Conservation (phyloP, 345 rosid genomes). For the Citrus unshiu region DNA sequence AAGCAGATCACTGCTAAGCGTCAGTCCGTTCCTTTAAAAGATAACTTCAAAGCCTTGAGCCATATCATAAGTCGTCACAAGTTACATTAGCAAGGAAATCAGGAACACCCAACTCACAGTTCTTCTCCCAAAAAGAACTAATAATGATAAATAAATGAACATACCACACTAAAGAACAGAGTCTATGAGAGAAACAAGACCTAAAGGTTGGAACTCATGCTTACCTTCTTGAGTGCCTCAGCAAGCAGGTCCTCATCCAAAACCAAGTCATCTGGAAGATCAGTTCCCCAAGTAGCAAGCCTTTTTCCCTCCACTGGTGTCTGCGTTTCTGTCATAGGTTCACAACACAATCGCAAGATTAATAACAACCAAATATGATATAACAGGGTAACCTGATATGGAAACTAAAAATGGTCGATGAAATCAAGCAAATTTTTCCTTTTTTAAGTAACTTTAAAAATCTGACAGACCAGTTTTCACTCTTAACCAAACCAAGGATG, state of each 20-base stretch:
- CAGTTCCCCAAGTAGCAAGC: slow-evolving; percentile 81
- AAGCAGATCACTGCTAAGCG: not conserved
- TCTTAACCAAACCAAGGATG: not conserved
- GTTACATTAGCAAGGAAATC: not conserved
- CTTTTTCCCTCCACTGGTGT: slow-evolving; percentile 55
- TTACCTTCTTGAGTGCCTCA: slow-evolving; percentile 66
- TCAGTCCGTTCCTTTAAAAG: not conserved
- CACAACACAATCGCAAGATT: not conserved
- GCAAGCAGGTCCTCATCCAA: slow-evolving; percentile 58
- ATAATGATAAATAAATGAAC: not conserved
- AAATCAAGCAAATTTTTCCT: not conserved
- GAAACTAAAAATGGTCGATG: not conserved
- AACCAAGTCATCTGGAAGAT: slow-evolving; percentile 61
- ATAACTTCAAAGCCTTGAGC: not conserved
- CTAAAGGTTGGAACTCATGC: not conserved
- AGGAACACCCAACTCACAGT: not conserved
- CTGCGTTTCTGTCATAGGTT: slow-evolving; percentile 27
- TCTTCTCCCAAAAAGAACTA: not conserved
- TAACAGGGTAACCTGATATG: not conserved
- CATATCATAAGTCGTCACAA: not conserved
- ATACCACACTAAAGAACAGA: not conserved
- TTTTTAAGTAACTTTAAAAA: not conserved
- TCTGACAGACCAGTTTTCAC: not conserved
- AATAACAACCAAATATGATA: not conserved
- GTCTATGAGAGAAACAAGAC: not conserved